A percentile compares a stretch with the other conserved stretches of the same genome.
phyloP scores from a whole-genome alignment of 2,329 filamentous ascomycete genomes.

The Talaromyces verruculosus region DNA sequence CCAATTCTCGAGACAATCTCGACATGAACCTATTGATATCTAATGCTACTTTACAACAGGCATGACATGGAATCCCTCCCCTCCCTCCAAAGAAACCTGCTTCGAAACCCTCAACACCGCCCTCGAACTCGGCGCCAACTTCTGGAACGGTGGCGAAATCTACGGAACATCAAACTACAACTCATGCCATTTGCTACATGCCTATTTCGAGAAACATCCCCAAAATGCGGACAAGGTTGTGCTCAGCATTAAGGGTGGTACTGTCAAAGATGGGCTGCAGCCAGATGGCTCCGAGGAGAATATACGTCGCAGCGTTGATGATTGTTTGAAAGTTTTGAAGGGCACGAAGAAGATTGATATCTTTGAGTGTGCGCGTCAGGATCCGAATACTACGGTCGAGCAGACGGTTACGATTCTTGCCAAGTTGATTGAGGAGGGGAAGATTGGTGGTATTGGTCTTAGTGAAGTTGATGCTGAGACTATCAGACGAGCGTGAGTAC shows the following conservation, averaged over 20 bases:
- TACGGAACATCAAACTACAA: slow-evolving; percentile 62
- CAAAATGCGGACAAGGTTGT: slow-evolving; percentile 63
- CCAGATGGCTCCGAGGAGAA: slow-evolving; percentile 56
- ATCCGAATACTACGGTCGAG: slow-evolving; percentile 53
- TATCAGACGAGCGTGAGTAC: slow-evolving; percentile 42
- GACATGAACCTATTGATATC: too few species aligned
- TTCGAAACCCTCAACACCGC: slow-evolving; percentile 50
- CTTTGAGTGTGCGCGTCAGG: slow-evolving; percentile 60
- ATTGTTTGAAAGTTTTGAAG: slow-evolving; percentile 52
- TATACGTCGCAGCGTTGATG: slow-evolving; percentile 60
- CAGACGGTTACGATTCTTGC: slow-evolving; percentile 44
- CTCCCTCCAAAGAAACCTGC: slow-evolving; percentile 21
- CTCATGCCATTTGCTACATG: slow-evolving; percentile 59
- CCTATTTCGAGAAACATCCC: slow-evolving; percentile 64
- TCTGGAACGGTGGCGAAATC: slow-evolving; percentile 66
- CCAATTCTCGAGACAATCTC: too few species aligned
- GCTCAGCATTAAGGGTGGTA: slow-evolving; percentile 62
- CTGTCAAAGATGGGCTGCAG: slow-evolving; percentile 22
- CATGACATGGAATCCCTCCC: slow-evolving; percentile 24
- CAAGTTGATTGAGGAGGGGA: slow-evolving; percentile 44
- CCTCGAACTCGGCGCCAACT: slow-evolving; percentile 48
- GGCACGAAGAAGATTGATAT: slow-evolving; percentile 55
- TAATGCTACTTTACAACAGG: neutral
- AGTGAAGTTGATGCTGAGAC: slow-evolving; percentile 49
- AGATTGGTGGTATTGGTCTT: slow-evolving; percentile 46